Evolutionary conservation across 208 protist genomes (phyloP), one percentile per base, ranked within the genome.

Genomic region (Trypanosomatidae sp.): DNA sequence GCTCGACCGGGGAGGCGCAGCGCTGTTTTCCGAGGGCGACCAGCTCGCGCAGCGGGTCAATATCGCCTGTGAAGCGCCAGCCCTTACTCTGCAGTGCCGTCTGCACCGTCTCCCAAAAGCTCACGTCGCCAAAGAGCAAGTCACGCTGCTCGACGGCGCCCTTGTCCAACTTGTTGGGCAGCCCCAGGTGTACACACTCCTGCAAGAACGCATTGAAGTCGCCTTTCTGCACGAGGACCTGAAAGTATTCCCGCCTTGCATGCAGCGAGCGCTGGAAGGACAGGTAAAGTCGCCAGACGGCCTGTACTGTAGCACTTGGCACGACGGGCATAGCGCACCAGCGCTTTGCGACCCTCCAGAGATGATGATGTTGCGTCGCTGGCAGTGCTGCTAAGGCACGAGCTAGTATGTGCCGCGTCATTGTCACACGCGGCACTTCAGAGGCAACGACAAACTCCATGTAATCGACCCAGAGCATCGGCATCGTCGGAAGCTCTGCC

Each of bases 401-500:
- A 36, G 62, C 70, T 39, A 95, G 81, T 15, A 90, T 58, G 64
- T 95, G 86, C 2, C 92, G 86, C 65, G 68, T 65, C 64, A 93
- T 91, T 7, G 84, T 92, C 67, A 94, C 77, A 41, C 90, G 86
- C 43, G 78, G 80, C 36, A 86, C 68, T 25, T 72, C 60, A 17
- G 82, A 58, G 12, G 60, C 69, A 73, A 88, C 80, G 15, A 92
- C 78, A 79, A 93, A 94, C 66, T 95, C 72, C 55, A 95, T 59
- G 80, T 88, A 96, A 28, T 75, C 66, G 8, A 77, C 66, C 92
- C 92, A 96, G 19, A 96, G 65, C 15, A 91, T 74, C 49, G 89
- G 90, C 89, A 94, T 95, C 65, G 81, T 82, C 7, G 92, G 87
- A 15, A 96, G 77, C 44, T 81, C 80, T 36, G 82, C 73, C n/a